Conservation (phyloP, 768 basidiomycete genomes). For the Pulveroboletus sp. region DNA sequence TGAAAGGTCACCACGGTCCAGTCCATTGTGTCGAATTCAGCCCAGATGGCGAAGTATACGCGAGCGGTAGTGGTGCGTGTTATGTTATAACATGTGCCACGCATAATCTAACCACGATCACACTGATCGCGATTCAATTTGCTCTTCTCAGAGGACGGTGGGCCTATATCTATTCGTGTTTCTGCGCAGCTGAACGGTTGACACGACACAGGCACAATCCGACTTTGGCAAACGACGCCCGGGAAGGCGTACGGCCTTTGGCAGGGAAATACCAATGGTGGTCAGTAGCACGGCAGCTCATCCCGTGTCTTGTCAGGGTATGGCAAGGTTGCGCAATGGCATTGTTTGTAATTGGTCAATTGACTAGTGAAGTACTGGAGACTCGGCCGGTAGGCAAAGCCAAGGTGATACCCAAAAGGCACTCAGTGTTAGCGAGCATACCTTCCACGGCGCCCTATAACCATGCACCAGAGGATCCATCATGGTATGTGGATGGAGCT, state of each 20-base stretch:
- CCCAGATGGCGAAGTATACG: constrained; percentile 97
- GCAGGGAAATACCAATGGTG: constrained; percentile 58
- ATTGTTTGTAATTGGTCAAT: constrained; percentile 9
- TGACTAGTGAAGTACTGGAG: constrained; percentile 9
- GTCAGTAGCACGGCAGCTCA: constrained; percentile 10
- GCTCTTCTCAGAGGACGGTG: constrained; percentile 64
- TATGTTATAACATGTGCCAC: constrained; percentile 2
- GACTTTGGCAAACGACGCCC: constrained; percentile 96
- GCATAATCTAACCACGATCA: constrained; percentile 9
- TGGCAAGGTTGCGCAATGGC: constrained; percentile 7
- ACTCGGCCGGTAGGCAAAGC: too few relatives aligned
- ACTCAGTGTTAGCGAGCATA: constrained; percentile 8
- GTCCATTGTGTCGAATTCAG: constrained; percentile 92
- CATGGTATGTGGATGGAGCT: neutral
- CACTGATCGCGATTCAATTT: constrained; percentile 6
- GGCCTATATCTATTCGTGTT: constrained; percentile 21
- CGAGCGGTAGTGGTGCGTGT: constrained; percentile 88
- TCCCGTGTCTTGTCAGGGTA: constrained; percentile 6
- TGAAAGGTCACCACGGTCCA: constrained; percentile 97
- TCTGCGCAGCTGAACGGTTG: constrained; percentile 4
- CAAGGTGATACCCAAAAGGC: constrained; percentile 17
- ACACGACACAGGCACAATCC: constrained; percentile 69
- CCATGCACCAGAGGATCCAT: neutral
- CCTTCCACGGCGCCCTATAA: too few relatives aligned
- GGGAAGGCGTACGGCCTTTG: constrained; percentile 90